These are phyloP conservation scores for Toxoplasma gondii DNA, from an alignment of 169 alveolate species.

Conservation along the genomic window DNA sequence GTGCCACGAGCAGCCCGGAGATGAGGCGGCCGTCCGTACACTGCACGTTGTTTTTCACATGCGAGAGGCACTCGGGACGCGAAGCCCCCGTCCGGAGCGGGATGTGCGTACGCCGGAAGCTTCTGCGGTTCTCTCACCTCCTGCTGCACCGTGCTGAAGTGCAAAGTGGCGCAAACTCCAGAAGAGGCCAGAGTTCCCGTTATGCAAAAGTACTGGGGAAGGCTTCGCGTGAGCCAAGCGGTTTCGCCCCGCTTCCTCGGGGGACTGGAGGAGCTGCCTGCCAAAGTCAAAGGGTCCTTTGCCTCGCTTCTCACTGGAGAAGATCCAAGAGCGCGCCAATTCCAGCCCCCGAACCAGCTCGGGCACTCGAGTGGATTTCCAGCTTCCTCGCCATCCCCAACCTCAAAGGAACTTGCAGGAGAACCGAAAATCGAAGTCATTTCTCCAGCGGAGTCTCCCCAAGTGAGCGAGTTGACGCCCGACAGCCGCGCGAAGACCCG, in stretches of 20 bases:
- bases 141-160: slow-evolving; percentile 31
- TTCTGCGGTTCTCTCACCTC: not conserved
- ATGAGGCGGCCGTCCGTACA: slow-evolving; percentile 24
- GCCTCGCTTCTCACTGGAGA: not conserved
- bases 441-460: too few relatives aligned
- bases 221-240: too few relatives aligned
- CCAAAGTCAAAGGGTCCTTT: not conserved
- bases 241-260: too few relatives aligned
- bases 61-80: not conserved
- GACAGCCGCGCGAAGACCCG: not conserved
- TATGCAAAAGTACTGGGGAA: not conserved
- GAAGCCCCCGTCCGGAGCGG: not conserved
- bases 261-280: not conserved
- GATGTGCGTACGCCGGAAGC: not conserved
- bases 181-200: not conserved
- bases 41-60: slow-evolving; percentile 10
- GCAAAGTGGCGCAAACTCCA: not conserved
- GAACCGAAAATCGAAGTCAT: too few relatives aligned
- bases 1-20: not conserved
- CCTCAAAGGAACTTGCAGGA: too few relatives aligned
- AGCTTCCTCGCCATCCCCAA: too few relatives aligned
- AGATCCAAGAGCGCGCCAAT: too few relatives aligned
- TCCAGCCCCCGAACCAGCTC: not conserved
- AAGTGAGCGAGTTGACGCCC: too few relatives aligned
- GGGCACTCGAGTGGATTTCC: too few relatives aligned